Base-by-base conservation (phyloP, 2,329 filamentous ascomycete species). In the Epichloe typhina region DNA sequence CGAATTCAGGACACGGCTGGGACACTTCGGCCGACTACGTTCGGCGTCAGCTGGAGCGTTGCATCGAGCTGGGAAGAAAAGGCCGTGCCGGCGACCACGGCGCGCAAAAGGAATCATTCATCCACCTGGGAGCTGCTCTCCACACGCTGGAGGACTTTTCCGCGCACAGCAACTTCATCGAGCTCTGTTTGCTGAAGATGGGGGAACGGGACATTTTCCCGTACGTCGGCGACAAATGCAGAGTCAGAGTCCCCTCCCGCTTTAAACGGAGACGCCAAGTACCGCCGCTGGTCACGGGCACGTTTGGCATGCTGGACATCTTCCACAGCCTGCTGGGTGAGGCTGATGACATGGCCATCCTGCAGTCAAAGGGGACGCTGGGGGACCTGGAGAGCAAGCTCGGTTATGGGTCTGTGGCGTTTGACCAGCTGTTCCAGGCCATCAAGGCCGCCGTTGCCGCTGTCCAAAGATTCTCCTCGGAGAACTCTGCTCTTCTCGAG, bases 11-110 rank as follows among this genome's bases (percentile, higher is more conserved):
- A 4, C 54, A 60, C 3, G 77, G 79, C 31, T 95, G 88, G 84
- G 86, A 88, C 1, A 96, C 90, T 4, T 93, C 88, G 55, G 72
- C 84, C 5, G 88, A 86, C 41, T 95, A 89, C 59, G 74, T 94
- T 53, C 80, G 80, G 57, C 83, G 79, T 65, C 86, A 84, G 57
- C 68, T 89, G 51, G 71, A 72, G 13, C 76, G 83, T 49, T 80
- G 82, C 61, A 84, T 89, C 51, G 82, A 87, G 62, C 84, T 77
- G 53, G 85, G 84, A 15, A 74, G 85, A 8, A 76, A 73, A 41
- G 82, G 82, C 39, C 80, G 76, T 55, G 80, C 86, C 54, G 76
- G 77, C 39, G 83, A 88, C 60, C 50, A 56, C 39, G 41, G 33
- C 19, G 55, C 56, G 3, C 72, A 88, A 19, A 77, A 77, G 57